A percentile compares a stretch with the other conserved stretches of the same genome.
Conservation (phyloP, 2,329 filamentous ascomycete species). For the Phoma sp. region DNA sequence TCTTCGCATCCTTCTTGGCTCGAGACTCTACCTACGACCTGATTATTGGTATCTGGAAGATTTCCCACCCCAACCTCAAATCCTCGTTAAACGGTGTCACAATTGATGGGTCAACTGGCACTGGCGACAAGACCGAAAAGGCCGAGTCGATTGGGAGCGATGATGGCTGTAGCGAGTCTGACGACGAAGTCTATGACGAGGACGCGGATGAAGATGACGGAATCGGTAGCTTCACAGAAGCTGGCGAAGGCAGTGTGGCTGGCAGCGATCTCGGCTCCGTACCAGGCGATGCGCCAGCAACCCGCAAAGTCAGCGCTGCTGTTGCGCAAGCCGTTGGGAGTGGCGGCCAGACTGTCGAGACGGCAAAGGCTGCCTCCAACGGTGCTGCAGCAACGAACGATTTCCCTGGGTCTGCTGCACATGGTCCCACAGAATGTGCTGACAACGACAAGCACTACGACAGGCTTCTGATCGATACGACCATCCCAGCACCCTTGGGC, state of each 20-base stretch:
- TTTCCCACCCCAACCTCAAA: slow-evolving; percentile 89
- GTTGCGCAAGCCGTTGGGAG: slow-evolving; percentile 51
- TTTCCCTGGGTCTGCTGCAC: slow-evolving; percentile 84
- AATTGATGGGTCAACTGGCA: slow-evolving; percentile 72
- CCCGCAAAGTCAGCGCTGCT: slow-evolving; percentile 73
- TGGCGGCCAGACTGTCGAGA: slow-evolving; percentile 36
- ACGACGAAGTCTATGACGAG: slow-evolving; percentile 80
- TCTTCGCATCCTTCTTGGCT: slow-evolving; percentile 94
- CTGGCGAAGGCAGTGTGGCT: slow-evolving; percentile 60
- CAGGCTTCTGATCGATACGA: slow-evolving; percentile 82
- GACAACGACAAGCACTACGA: slow-evolving; percentile 84
- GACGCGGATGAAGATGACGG: slow-evolving; percentile 77
- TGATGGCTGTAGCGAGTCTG: slow-evolving; percentile 66
- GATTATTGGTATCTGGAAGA: slow-evolving; percentile 98
- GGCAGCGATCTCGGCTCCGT: slow-evolving; percentile 59
- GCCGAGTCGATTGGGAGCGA: slow-evolving; percentile 66
- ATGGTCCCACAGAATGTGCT: slow-evolving; percentile 84
- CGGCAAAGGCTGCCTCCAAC: slow-evolving; percentile 52
- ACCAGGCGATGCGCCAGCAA: slow-evolving; percentile 59
- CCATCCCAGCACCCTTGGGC: slow-evolving; percentile 85
- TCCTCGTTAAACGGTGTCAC: slow-evolving; percentile 90
- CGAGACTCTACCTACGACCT: slow-evolving; percentile 96
- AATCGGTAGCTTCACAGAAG: slow-evolving; percentile 68
- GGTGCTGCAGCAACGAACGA: slow-evolving; percentile 61
- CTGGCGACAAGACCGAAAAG: slow-evolving; percentile 91